A percentile compares a stretch with the other conserved stretches of the same genome.
Evolutionary conservation across 2,329 filamentous ascomycete genomes (phyloP).

Genomic region (Fusarium nanum): DNA sequence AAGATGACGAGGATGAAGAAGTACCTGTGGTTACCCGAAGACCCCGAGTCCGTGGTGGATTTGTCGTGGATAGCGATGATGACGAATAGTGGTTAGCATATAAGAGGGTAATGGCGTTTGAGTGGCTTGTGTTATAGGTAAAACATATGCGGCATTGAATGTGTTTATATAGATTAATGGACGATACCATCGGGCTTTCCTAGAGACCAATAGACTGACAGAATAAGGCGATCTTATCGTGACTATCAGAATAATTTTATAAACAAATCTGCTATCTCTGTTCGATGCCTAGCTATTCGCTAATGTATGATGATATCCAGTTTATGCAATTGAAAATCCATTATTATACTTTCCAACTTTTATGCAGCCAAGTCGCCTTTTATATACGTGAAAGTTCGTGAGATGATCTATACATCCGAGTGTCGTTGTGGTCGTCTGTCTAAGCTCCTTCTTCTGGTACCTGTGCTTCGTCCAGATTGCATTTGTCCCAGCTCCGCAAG

Average conservation of each 20-base stretch:
- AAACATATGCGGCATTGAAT: background rate
- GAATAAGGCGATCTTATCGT: background rate
- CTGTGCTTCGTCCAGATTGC: conserved; percentile 47
- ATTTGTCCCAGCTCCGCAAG: conserved; percentile 50
- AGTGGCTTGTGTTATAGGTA: background rate
- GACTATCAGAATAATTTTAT: background rate
- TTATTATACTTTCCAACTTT: conserved; percentile 21
- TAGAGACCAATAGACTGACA: background rate
- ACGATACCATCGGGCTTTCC: conserved; percentile 9
- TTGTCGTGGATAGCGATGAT: conserved; percentile 70
- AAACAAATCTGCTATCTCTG: background rate
- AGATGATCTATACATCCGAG: conserved; percentile 11
- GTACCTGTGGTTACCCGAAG: conserved; percentile 51
- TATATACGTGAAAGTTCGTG: background rate
- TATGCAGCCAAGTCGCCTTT: background rate
- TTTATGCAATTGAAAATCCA: background rate
- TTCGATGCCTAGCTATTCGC: background rate
- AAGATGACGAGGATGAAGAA: conserved; percentile 50
- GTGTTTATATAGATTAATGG: conserved; percentile 15
- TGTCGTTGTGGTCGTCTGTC: conserved; percentile 37
- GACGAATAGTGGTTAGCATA: conserved; percentile 54
- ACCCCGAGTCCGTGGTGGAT: conserved; percentile 62
- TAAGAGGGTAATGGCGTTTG: conserved; percentile 26
- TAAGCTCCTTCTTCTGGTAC: conserved; percentile 47
- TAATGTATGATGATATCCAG: background rate